These are phyloP conservation scores for Usnea hakonensis DNA, from an alignment of 495 filamentous ascomycete species.

Conservation along the genomic window DNA sequence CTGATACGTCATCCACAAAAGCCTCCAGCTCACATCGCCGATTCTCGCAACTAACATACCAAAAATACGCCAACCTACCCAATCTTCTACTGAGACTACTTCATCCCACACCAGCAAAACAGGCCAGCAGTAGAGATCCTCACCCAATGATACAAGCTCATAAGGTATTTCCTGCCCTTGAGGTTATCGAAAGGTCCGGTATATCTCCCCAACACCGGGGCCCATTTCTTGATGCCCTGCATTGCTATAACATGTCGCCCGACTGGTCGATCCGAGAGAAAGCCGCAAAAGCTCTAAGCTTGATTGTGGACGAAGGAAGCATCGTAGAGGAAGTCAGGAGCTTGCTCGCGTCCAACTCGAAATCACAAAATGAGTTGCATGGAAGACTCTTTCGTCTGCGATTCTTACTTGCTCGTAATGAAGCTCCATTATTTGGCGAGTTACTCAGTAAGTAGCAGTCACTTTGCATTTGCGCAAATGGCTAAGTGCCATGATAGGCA, in stretches of 20 bases:
- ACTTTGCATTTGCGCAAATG: not conserved
- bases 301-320: slow-evolving; percentile 48
- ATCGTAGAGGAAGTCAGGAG: slow-evolving; percentile 41
- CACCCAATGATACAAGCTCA: slow-evolving; percentile 17
- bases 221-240: slow-evolving; percentile 43
- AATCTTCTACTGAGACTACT: slow-evolving; percentile 62
- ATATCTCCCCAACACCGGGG: slow-evolving; percentile 31
- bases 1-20: slow-evolving; percentile 18
- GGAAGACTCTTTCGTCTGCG: slow-evolving; percentile 47
- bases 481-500: slow-evolving; percentile 24
- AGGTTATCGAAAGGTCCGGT: slow-evolving; percentile 56
- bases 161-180: slow-evolving; percentile 65
- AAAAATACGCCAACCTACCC: slow-evolving; percentile 64
- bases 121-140: not conserved
- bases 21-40: slow-evolving; percentile 17
- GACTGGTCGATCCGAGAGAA: slow-evolving; percentile 90
- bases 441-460: slow-evolving; percentile 33
- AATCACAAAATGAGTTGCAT: slow-evolving; percentile 57
- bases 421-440: slow-evolving; percentile 27
- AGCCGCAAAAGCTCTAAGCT: slow-evolving; percentile 69
- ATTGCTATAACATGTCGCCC: slow-evolving; percentile 55
- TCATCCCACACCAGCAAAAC: slow-evolving; percentile 1
- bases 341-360: slow-evolving; percentile 37
- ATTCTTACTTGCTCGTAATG: slow-evolving; percentile 33
- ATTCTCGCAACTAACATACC: slow-evolving; percentile 33